These are phyloP conservation scores for Pterulicium gracile DNA, from an alignment of 1,284 basidiomycete species.

Conservation along the genomic window DNA sequence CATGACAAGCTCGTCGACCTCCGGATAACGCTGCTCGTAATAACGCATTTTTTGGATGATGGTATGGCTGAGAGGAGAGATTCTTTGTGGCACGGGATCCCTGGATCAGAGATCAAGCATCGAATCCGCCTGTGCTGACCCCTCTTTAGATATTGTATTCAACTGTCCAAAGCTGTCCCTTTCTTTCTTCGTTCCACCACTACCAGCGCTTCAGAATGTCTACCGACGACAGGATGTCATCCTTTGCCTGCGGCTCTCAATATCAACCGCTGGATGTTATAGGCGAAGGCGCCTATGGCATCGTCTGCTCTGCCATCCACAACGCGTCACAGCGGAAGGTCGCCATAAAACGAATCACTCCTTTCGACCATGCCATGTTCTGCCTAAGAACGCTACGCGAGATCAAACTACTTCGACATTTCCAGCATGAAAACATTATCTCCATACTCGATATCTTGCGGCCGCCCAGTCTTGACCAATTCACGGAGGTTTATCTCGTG, in stretches of 20 bases:
- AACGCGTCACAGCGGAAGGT: slow-evolving; percentile 53
- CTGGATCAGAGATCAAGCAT: no score
- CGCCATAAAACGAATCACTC: slow-evolving; percentile 75
- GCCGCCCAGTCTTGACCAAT: slow-evolving; percentile 25
- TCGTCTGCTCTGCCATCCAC: slow-evolving; percentile 67
- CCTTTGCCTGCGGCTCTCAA: slow-evolving; percentile 50
- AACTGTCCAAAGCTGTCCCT: neutral
- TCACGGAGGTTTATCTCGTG: slow-evolving; percentile 68
- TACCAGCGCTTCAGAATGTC: slow-evolving; percentile 1
- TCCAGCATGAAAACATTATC: slow-evolving; percentile 76
- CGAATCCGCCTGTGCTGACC: neutral
- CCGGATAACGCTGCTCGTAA: slow-evolving; percentile 72
- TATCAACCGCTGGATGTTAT: slow-evolving; percentile 73
- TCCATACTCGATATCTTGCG: slow-evolving; percentile 74
- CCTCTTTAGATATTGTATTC: neutral
- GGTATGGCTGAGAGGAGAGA: neutral
- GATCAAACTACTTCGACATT: slow-evolving; percentile 77
- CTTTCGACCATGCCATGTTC: slow-evolving; percentile 86
- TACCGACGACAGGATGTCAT: slow-evolving; percentile 39
- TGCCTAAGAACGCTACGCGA: slow-evolving; percentile 79
- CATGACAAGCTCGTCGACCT: slow-evolving; percentile 98
- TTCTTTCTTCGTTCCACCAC: neutral
- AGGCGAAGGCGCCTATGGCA: slow-evolving; percentile 76
- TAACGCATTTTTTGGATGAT: slow-evolving; percentile 51
- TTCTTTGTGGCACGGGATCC: neutral